phyloP scores from a whole-genome alignment of 1,139 yeast species.

The Yamadazyma trypodendri region DNA sequence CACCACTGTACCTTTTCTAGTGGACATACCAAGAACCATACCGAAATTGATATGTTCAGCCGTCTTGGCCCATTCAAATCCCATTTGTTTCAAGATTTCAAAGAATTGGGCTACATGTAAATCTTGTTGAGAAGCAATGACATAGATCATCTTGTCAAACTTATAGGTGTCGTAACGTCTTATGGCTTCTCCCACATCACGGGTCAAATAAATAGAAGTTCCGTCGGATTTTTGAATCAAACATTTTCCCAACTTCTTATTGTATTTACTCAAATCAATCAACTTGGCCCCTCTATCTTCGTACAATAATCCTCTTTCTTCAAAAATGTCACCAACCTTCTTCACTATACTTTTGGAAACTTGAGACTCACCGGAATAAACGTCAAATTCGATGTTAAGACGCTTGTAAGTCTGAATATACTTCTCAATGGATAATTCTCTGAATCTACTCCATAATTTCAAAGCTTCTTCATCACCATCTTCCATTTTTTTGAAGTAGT shows the following conservation, averaged over 20 bases:
- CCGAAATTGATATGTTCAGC: conserved; percentile 90
- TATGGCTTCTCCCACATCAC: conserved; percentile 97
- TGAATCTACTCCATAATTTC: conserved; percentile 80
- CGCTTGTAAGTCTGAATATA: conserved; percentile 89
- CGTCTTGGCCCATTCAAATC: conserved; percentile 79
- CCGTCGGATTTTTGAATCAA: conserved; percentile 95
- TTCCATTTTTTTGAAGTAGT: conserved; percentile 88
- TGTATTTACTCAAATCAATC: conserved; percentile 81
- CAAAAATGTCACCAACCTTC: conserved; percentile 59
- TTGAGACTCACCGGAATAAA: conserved; percentile 94
- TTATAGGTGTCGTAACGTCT: conserved; percentile 81
- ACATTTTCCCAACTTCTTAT: conserved; percentile 92
- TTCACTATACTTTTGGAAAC: conserved; percentile 76
- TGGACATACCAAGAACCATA: conserved; percentile 98
- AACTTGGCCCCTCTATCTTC: conserved; percentile 92
- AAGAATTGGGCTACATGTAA: conserved; percentile 92
- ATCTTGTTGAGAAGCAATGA: conserved; percentile 95
- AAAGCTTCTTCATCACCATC: conserved; percentile 85
- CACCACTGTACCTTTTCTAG: conserved; percentile 97
- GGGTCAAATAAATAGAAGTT: conserved; percentile 87
- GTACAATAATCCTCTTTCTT: conserved; percentile 68
- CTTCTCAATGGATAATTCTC: conserved; percentile 83
- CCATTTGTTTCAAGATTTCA: conserved; percentile 92
- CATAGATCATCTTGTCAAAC: conserved; percentile 95
- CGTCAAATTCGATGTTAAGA: conserved; percentile 82